Base-by-base conservation (phyloP, 2,329 filamentous ascomycete genomes). In the Daldinia sp. region DNA sequence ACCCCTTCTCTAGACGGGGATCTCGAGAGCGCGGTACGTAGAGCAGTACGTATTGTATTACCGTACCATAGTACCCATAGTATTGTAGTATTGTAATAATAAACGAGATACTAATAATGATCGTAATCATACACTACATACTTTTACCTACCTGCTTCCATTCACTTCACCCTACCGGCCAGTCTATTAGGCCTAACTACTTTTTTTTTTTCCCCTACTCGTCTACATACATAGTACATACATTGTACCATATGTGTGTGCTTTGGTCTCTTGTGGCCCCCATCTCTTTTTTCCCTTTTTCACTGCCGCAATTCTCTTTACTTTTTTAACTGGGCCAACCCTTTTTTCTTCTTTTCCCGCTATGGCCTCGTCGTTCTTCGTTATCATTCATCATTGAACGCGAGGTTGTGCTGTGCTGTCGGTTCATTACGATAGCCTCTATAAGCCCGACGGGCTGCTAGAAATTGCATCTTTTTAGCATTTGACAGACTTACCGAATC, bases 91-190 rank as follows among this genome's bases (percentile, higher is more conserved):
- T 58, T 58, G 63, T 29, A 64, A 66, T 58, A 58, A 66, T 66
- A 66, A 66, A 66, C 63, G 63, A 66, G 63, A 66, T 61, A 67
- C 59, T 67, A 59, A 64, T 62, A 35, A 35, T 51, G n/a, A n/a
- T n/a, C n/a, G n/a, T n/a, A n/a, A n/a, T n/a, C n/a, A n/a, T n/a
- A n/a, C n/a, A n/a, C n/a, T n/a, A n/a, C 39, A 56, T 66, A 63
- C 60, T 58, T 54, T 29, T 63, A 59, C 60, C 43, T 58, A 51
- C 41, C 39, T 45, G 10, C 9, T 43, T 23, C 47, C 10, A 34
- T 8, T 19, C 17, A 37, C 29, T 45, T 35, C 29, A 47, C 23
- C 10, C n/a, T n/a, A n/a, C n/a, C n/a, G n/a, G n/a, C n/a, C n/a
- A n/a, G n/a, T n/a, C n/a, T n/a, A n/a, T n/a, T n/a, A n/a, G n/a